Evolutionary conservation across 257 asterid species (phyloP).

Genomic region (Leptodermis oblonga): DNA sequence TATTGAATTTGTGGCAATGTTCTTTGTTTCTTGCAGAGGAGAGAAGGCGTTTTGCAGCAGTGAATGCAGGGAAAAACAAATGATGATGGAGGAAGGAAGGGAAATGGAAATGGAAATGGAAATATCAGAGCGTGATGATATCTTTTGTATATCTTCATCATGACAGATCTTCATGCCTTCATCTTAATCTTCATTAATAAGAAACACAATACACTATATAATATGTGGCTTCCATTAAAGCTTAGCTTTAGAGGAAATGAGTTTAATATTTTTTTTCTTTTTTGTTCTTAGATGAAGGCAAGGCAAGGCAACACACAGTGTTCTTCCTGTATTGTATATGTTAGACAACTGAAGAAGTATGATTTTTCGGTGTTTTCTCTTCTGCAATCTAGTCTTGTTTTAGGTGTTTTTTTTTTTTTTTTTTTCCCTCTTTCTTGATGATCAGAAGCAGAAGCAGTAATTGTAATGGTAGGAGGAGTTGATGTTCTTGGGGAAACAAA

Average conservation of each 20-base stretch:
- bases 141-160: constrained; percentile 19
- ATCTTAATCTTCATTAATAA: no score
- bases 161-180: constrained; percentile 15
- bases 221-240: constrained; percentile 3
- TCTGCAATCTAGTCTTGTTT: constrained; percentile 7
- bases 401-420: neutral
- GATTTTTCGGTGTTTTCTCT: constrained; percentile 26
- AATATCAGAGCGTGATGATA: constrained; percentile 31
- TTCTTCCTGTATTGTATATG: constrained; percentile 20
- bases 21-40: constrained; percentile 39
- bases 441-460: no score
- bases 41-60: constrained; percentile 77
- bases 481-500: constrained; percentile 4
- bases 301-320: constrained; percentile 16
- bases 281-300: constrained; percentile 25
- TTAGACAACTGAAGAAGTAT: constrained; percentile 20
- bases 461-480: no score
- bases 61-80: constrained; percentile 58
- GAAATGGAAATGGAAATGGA: constrained; percentile 29
- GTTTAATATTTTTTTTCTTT: constrained; percentile 15
- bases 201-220: neutral
- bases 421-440: no score
- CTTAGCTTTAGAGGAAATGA: constrained; percentile 17
- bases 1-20: neutral
- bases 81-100: constrained; percentile 45